Evolutionary conservation across 2,329 filamentous ascomycete genomes (phyloP), one percentile per base, ranked within the genome.

Genomic region (Phialocephala subalpina): DNA sequence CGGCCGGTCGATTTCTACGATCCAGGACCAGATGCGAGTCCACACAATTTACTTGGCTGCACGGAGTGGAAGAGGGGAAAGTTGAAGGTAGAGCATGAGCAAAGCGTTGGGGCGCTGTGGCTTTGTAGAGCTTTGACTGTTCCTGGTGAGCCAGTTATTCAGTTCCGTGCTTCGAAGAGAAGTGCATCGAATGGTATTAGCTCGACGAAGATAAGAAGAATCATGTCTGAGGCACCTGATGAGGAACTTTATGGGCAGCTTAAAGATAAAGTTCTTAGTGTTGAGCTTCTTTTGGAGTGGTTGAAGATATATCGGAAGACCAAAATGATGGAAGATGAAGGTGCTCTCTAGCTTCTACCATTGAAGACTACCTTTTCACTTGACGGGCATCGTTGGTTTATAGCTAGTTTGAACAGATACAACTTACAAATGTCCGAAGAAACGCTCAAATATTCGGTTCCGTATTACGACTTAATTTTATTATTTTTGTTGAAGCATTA

Each of bases 1-100:
- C n/a, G 61, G 2, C 61, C 61, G 7, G 61, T 63, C 12, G 55
- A 58, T 59, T 63, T 63, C n/a, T 63, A 63, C n/a, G 20, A 25
- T 18, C 38, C 61, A 22, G 38, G n/a, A 27, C 2, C n/a, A 4
- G 2, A 33, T 38, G 58, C 2, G 40, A 42, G n/a, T 36, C 42
- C 27, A 9, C 16, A 14, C 33, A 18, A 40, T n/a, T 49, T 61
- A 18, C 59, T 33, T 12, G 47, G 47, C 11, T 61, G 59, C 35
- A 61, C 47, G 16, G 11, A 20, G 11, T 61, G 59, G 59, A 12
- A 38, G 59, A 4, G 47, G 27, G 45, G 18, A 33, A 55, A 5
- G 52, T 4, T 14, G 52, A 33, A 20, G 22, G 2, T 8, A 22
- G 7, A 22, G 18, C 8, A 14, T 7, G 59, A 61, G 12, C 12